Conservation (phyloP, 106 monocot genomes). For the Dendrobium nobile region DNA sequence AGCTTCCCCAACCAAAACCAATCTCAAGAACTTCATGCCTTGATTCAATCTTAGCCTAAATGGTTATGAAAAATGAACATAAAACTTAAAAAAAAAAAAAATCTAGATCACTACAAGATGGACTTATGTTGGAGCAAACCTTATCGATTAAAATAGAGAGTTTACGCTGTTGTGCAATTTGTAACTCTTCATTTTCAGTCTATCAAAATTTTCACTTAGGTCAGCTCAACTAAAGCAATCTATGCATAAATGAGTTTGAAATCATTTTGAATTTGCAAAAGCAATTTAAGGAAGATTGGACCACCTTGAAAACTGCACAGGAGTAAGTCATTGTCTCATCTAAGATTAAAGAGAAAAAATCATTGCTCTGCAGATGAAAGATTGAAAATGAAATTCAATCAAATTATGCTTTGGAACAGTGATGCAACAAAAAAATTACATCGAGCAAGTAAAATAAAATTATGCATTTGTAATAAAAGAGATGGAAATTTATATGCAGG, state of each 20-base stretch:
- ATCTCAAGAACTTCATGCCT: conserved; percentile 94
- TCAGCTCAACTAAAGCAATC: not conserved
- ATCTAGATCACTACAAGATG: not conserved
- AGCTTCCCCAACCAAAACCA: conserved; percentile 87
- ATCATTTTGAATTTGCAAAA: not conserved
- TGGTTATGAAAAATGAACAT: not conserved
- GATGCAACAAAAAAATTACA: not conserved
- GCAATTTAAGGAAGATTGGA: not conserved
- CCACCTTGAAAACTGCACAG: conserved; percentile 83
- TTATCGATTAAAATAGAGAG: conserved; percentile 74
- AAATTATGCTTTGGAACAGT: conserved; percentile 1
- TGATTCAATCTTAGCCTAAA: conserved; percentile 61
- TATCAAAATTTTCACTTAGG: conserved; percentile 10
- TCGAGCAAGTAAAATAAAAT: not conserved
- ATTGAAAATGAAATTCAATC: not conserved
- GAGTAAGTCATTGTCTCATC: conserved; percentile 98
- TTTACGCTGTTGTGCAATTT: conserved; percentile 78
- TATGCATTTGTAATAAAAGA: conserved; percentile 2
- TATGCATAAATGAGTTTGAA: not conserved
- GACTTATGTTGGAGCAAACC: conserved; percentile 25
- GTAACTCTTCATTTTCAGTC: conserved; percentile 73
- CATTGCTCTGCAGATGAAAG: conserved; percentile 66
- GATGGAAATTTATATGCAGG: not conserved
- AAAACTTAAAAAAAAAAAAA: not conserved
- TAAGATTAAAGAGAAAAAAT: conserved; percentile 87